phyloP scores from a whole-genome alignment of 2,329 filamentous ascomycete species.

The Zymoseptoria tritici region DNA sequence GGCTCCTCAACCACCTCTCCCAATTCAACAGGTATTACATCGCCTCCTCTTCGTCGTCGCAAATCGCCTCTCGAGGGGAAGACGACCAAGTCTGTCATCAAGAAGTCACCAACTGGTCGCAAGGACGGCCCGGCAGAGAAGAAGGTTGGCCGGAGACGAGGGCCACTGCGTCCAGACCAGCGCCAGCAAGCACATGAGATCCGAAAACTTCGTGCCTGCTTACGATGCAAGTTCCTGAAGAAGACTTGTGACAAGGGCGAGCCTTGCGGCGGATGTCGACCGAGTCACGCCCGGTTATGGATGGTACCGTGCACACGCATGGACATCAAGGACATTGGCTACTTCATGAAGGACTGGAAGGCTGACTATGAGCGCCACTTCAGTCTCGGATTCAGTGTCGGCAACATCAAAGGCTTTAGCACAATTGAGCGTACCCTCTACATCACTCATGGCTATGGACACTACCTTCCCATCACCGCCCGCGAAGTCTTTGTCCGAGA shows the following conservation, averaged over 20 bases:
- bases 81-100: constrained; percentile 72
- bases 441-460: constrained; percentile 94
- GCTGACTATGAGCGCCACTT: constrained; percentile 91
- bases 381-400: constrained; percentile 77
- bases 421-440: constrained; percentile 62
- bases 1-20: constrained; percentile 29
- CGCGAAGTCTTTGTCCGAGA: constrained; percentile 89
- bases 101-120: constrained; percentile 64
- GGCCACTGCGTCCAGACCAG: constrained; percentile 85
- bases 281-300: constrained; percentile 90
- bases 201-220: constrained; percentile 83
- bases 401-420: constrained; percentile 84
- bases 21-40: constrained; percentile 29
- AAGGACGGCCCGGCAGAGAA: constrained; percentile 74
- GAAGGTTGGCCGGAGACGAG: constrained; percentile 83
- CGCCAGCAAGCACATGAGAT: constrained; percentile 96
- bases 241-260: constrained; percentile 98
- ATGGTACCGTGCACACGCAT: constrained; percentile 96
- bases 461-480: constrained; percentile 84
- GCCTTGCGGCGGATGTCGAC: constrained; percentile 90
- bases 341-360: constrained; percentile 99
- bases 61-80: constrained; percentile 60
- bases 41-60: constrained; percentile 54
- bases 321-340: constrained; percentile 96
- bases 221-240: constrained; percentile 97